A percentile compares a stretch with the other conserved stretches of the same genome.
Evolutionary conservation across 2,329 filamentous ascomycete species (phyloP).

Genomic region (Aspergillus uvarum): DNA sequence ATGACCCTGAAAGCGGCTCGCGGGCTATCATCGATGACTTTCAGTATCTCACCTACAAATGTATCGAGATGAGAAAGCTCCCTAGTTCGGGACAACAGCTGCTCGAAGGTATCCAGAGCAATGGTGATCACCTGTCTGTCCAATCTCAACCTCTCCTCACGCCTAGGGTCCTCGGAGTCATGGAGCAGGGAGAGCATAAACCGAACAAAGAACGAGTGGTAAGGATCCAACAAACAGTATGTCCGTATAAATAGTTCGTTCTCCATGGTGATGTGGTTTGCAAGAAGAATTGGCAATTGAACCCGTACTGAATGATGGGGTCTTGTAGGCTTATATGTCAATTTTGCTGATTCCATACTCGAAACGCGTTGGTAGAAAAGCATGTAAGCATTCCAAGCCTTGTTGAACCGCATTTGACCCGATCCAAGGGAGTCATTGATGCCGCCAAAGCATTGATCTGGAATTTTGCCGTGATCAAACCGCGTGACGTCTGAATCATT

Average conservation of each 20-base stretch:
- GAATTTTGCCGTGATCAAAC: slow-evolving; percentile 74
- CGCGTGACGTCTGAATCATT: slow-evolving; percentile 81
- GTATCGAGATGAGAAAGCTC: slow-evolving; percentile 63
- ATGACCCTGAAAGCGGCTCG: slow-evolving; percentile 61
- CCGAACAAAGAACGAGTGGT: slow-evolving; percentile 66
- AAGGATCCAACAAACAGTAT: slow-evolving; percentile 75
- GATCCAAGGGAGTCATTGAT: slow-evolving; percentile 55
- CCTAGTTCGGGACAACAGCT: slow-evolving; percentile 70
- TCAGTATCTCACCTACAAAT: slow-evolving; percentile 55
- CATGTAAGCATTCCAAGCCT: slow-evolving; percentile 90
- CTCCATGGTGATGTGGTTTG: slow-evolving; percentile 63
- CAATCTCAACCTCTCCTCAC: slow-evolving; percentile 48
- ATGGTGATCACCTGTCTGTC: slow-evolving; percentile 47
- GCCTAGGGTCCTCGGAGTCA: slow-evolving; percentile 49
- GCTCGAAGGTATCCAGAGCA: slow-evolving; percentile 65
- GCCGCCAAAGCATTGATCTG: slow-evolving; percentile 78
- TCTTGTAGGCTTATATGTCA: slow-evolving; percentile 44
- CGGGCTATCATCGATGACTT: slow-evolving; percentile 52
- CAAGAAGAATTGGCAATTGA: slow-evolving; percentile 46
- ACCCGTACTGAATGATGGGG: slow-evolving; percentile 53
- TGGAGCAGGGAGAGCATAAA: slow-evolving; percentile 61
- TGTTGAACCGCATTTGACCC: slow-evolving; percentile 56
- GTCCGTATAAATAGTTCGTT: slow-evolving; percentile 73
- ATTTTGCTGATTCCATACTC: slow-evolving; percentile 58
- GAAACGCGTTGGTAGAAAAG: slow-evolving; percentile 88